phyloP scores from a whole-genome alignment of 306 rosid genomes.

The Datisca glomerata region DNA sequence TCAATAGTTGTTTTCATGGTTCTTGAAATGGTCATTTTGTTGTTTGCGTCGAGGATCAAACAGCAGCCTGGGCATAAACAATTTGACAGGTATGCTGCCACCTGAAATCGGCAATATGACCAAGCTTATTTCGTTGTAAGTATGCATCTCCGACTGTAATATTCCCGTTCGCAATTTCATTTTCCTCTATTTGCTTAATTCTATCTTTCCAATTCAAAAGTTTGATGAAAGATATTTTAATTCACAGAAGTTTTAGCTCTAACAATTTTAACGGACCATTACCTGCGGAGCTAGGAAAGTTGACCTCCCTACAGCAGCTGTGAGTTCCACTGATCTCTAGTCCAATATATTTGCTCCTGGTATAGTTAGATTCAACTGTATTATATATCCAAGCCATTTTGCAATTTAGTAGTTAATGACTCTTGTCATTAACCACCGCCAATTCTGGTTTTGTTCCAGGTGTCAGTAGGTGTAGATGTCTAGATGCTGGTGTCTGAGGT shows the following conservation, averaged over 20 bases:
- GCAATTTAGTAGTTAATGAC: too few species aligned
- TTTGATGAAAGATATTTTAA: neutral
- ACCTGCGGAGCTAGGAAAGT: slow-evolving; percentile 14
- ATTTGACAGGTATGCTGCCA: slow-evolving; percentile 27
- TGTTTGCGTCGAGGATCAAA: slow-evolving; percentile 6
- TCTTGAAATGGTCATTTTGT: neutral
- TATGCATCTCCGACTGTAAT: slow-evolving; percentile 1
- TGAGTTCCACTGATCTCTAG: too few species aligned
- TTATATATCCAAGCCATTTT: neutral
- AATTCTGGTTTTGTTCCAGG: too few species aligned
- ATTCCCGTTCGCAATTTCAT: neutral
- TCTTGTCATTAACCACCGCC: too few species aligned
- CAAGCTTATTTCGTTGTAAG: slow-evolving; percentile 24
- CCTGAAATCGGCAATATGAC: slow-evolving; percentile 19
- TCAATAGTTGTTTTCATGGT: neutral
- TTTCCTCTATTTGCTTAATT: neutral
- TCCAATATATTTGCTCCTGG: too few species aligned
- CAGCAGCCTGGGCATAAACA: slow-evolving; percentile 33
- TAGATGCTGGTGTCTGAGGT: too few species aligned
- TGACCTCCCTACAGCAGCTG: too few species aligned
- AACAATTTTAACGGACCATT: slow-evolving; percentile 21
- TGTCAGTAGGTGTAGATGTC: too few species aligned
- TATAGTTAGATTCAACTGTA: too few species aligned
- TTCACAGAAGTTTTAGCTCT: slow-evolving; percentile 25
- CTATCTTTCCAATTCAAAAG: neutral